These are phyloP conservation scores for Puccinia sorghi DNA, from an alignment of 1,284 basidiomycete species.

Conservation along the genomic window DNA sequence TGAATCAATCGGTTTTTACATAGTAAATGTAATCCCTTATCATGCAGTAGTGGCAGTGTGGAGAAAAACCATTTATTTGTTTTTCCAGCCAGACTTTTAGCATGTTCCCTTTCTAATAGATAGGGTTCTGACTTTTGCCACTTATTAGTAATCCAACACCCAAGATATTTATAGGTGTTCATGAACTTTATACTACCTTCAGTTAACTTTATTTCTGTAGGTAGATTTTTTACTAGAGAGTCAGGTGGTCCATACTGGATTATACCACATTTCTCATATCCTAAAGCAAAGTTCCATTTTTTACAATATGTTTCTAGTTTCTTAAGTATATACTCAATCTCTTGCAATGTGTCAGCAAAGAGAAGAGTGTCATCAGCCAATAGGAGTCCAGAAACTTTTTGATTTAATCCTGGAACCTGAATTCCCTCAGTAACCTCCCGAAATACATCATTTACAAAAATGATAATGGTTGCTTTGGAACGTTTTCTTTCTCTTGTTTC, in stretches of 20 bases:
- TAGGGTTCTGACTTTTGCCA: neutral
- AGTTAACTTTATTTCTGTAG: no score
- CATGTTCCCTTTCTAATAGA: neutral
- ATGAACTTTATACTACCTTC: neutral
- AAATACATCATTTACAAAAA: conserved; percentile 29
- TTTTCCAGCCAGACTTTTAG: neutral
- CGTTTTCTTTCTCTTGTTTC: neutral
- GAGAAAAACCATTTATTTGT: neutral
- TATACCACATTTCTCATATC: conserved; percentile 16
- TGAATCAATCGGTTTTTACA: neutral
- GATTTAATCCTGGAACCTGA: neutral
- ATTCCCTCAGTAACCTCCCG: neutral
- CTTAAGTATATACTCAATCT: neutral
- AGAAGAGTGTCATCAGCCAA: conserved; percentile 37
- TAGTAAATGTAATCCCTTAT: neutral
- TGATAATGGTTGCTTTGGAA: conserved; percentile 8
- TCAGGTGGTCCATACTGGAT: conserved; percentile 1
- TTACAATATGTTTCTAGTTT: neutral
- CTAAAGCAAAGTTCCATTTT: conserved; percentile 26
- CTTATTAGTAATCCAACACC: neutral
- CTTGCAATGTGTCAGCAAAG: neutral
- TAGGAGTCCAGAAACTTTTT: neutral
- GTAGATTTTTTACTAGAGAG: neutral
- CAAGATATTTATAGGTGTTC: conserved; percentile 15
- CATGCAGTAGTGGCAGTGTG: neutral